phyloP scores from a whole-genome alignment of 768 basidiomycete genomes.

The Termitomyces sp. region DNA sequence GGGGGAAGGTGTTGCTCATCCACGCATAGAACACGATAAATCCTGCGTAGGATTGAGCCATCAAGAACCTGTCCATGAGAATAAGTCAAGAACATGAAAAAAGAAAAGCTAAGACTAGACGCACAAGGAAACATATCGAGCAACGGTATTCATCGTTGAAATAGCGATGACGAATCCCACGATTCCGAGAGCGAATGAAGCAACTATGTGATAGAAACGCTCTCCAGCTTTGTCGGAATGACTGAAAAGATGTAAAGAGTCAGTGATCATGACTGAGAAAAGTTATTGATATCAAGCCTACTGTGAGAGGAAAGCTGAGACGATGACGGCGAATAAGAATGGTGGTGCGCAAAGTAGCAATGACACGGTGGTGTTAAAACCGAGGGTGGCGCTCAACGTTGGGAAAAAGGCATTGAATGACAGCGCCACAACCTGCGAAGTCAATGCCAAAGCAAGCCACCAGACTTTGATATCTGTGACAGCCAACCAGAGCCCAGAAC shows the following conservation, averaged over 20 bases:
- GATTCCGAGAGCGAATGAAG: slow-evolving; percentile 52
- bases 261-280: not conserved
- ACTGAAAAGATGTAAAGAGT: slow-evolving; percentile 22
- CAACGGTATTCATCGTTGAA: slow-evolving; percentile 53
- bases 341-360: slow-evolving; percentile 54
- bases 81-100: not conserved
- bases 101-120: slow-evolving; percentile 12
- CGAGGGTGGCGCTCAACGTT: slow-evolving; percentile 64
- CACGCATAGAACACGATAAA: slow-evolving; percentile 61
- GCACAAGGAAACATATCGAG: slow-evolving; percentile 63
- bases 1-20: slow-evolving; percentile 42
- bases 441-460: slow-evolving; percentile 37
- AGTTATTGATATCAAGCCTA: slow-evolving; percentile 15
- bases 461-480: slow-evolving; percentile 71
- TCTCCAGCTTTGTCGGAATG: slow-evolving; percentile 71
- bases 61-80: slow-evolving; percentile 52
- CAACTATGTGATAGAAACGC: slow-evolving; percentile 61
- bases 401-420: slow-evolving; percentile 74
- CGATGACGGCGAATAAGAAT: slow-evolving; percentile 56
- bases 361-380: slow-evolving; percentile 56
- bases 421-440: slow-evolving; percentile 44
- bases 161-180: slow-evolving; percentile 65
- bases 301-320: slow-evolving; percentile 49
- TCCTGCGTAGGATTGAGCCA: slow-evolving; percentile 69
- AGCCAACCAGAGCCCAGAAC: slow-evolving; percentile 49